Evolutionary conservation across 768 basidiomycete genomes (phyloP), one percentile per base, ranked within the genome.

Genomic region (Boletellus ananas): DNA sequence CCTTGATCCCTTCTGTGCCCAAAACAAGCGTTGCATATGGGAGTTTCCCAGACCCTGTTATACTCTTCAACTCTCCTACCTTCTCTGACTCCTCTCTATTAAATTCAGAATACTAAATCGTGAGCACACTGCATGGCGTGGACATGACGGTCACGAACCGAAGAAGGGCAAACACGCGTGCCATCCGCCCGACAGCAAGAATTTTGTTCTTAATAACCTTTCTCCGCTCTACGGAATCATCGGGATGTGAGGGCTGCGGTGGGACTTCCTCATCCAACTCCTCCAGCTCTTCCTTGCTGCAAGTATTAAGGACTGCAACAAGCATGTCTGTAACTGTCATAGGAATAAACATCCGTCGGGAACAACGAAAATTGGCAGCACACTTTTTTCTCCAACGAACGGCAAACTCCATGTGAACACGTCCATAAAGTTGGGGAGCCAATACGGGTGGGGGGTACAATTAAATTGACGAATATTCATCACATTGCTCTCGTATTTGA

Each of bases 351-450:
- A 10, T 17, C 25, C 1, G 6, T 31, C 38, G 4, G 6, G 4
- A 36, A 42, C 6, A 20, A 23, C 23, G 16, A 41, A 35, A 29
- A 18, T 8, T 8, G 0, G 13, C 2, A 34, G 34, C 46, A 43
- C 81, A 92, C 95, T 98, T 73, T 99, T 98, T 70, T 94, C 90
- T 55, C 94, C 96, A 7, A 99, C 96, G 63, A 98, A 98, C 1
- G 96, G 96, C 51, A 99, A 70, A 75, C 87, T 90, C 96, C 96
- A 99, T 0, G 96, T 97, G 66, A 99, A 99, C 20, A 94, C 94
- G 60, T 98, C 95, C 94, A 98, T 97, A 63, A 99, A 99, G 70
- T 99, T 99, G 4, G 96, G 96, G 47, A 99, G 74, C 95, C 95
- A 98, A 67, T 97, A 98, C 8, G 87, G 87, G 61, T 96, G 94